Evolutionary conservation across 2,329 filamentous ascomycete genomes (phyloP).

Genomic region (Pseudovirgaria hyperparasitica): DNA sequence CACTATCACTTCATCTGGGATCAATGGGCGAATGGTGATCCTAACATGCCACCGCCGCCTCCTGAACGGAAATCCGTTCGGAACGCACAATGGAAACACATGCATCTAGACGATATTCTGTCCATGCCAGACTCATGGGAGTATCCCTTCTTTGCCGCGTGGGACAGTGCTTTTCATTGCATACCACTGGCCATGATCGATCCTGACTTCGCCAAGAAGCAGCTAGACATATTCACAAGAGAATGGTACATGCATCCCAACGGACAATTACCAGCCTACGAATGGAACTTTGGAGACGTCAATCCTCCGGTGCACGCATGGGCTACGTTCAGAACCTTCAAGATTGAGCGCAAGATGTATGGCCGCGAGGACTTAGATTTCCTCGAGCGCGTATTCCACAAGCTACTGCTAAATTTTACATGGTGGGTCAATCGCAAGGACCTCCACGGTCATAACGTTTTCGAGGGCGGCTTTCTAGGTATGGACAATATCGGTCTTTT

Average conservation of each 20-base stretch:
- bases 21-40: constrained; percentile 93
- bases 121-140: constrained; percentile 99
- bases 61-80: constrained; percentile 65
- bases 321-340: constrained; percentile 92
- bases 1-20: constrained; percentile 97
- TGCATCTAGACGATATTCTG: constrained; percentile 87
- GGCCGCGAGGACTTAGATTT: constrained; percentile 91
- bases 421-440: constrained; percentile 99
- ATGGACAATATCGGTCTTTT: constrained; percentile 96
- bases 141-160: constrained; percentile 94
- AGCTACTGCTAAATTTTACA: constrained; percentile 89
- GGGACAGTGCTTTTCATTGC: constrained; percentile 95
- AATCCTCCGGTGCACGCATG: constrained; percentile 95
- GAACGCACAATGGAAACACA: constrained; percentile 85
- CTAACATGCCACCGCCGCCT: constrained; percentile 75
- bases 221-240: constrained; percentile 86
- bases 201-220: constrained; percentile 95
- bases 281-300: constrained; percentile 97
- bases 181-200: constrained; percentile 95
- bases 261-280: constrained; percentile 81
- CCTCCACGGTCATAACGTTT: constrained; percentile 87
- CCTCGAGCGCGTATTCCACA: constrained; percentile 91
- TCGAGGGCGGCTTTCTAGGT: constrained; percentile 90
- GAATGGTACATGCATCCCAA: constrained; percentile 99
- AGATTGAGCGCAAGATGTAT: constrained; percentile 96